Evolutionary conservation across 75 land plant genomes (phyloP).

Genomic region (Cryptomeria japonica): DNA sequence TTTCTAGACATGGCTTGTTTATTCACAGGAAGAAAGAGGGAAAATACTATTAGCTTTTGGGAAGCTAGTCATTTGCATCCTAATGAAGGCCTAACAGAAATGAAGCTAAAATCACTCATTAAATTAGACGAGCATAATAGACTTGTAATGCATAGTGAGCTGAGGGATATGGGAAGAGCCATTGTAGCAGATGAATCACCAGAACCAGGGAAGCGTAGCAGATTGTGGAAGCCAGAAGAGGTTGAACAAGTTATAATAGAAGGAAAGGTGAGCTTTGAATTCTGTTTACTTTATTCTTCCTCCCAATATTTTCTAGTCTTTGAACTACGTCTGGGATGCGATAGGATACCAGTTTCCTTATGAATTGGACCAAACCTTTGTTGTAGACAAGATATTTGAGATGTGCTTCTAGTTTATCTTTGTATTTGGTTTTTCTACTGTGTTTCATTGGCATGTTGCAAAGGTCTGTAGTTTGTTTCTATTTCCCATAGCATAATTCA

Average conservation of each 20-base stretch:
- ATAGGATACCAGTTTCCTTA: background rate
- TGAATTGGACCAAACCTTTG: background rate
- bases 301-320: background rate
- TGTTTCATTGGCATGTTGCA: background rate
- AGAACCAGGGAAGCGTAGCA: background rate
- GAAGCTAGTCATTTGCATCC: background rate
- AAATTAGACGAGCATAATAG: background rate
- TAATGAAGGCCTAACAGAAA: background rate
- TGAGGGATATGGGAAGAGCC: background rate
- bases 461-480: background rate
- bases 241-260: conserved; percentile 7
- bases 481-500: background rate
- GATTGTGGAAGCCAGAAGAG: background rate
- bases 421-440: background rate
- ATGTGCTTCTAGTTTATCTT: background rate
- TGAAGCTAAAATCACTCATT: background rate
- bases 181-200: background rate
- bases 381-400: background rate
- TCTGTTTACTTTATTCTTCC: background rate
- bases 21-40: background rate
- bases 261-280: conserved; percentile 1
- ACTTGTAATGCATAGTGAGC: background rate
- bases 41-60: background rate
- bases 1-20: conserved; percentile 1
- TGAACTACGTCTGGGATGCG: background rate